Conservation (phyloP, 768 basidiomycete species). For the Lyophyllum shimeji region DNA sequence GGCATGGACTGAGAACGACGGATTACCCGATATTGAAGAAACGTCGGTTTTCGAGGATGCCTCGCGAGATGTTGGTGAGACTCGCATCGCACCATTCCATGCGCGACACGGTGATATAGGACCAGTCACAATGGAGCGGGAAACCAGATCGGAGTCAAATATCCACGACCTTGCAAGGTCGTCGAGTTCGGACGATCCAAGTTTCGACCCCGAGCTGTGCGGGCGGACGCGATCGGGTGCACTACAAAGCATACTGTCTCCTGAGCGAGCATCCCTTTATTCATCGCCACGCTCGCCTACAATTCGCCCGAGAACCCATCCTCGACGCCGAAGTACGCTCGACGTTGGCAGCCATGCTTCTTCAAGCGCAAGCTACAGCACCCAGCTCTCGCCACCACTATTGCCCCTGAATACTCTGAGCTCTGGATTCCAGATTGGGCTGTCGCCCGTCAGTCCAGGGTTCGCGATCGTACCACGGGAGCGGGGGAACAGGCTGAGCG, state of each 20-base stretch:
- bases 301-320: background rate
- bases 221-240: background rate
- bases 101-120: conserved; percentile 9
- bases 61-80: conserved; percentile 5
- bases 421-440: conserved; percentile 69
- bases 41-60: conserved; percentile 22
- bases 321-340: conserved; percentile 12
- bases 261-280: background rate
- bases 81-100: background rate
- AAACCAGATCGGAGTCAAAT: conserved; percentile 31
- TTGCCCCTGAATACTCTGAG: conserved; percentile 40
- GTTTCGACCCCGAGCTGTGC: background rate
- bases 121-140: conserved; percentile 29
- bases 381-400: conserved; percentile 20
- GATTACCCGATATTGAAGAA: conserved; percentile 26
- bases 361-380: background rate
- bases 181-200: background rate
- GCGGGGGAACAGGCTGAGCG: conserved; percentile 44
- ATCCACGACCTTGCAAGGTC: conserved; percentile 14
- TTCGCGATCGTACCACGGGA: conserved; percentile 64
- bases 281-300: background rate
- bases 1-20: conserved; percentile 45
- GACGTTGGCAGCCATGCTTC: background rate
- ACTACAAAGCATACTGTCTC: background rate
- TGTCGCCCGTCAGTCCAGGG: conserved; percentile 77